These are phyloP conservation scores for Exophiala sp. DNA, from an alignment of 2,329 filamentous ascomycete species.

Conservation along the genomic window DNA sequence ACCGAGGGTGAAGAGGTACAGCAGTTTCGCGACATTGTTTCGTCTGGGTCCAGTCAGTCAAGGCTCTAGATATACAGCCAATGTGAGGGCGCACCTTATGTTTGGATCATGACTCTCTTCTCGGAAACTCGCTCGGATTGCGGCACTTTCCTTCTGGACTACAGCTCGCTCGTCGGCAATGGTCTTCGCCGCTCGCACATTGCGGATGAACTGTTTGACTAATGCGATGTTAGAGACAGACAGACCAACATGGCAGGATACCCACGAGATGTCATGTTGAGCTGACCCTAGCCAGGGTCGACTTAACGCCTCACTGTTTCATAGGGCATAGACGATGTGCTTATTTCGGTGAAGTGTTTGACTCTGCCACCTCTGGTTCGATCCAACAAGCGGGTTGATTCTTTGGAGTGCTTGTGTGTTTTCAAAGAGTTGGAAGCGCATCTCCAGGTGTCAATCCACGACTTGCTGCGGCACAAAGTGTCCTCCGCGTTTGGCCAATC, in stretches of 20 bases:
- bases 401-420: neutral
- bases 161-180: constrained; percentile 98
- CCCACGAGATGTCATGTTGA: constrained; percentile 25
- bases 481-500: constrained; percentile 3
- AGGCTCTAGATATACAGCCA: neutral
- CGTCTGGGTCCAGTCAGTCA: constrained; percentile 52
- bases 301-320: constrained; percentile 18
- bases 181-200: constrained; percentile 96
- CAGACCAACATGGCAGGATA: neutral
- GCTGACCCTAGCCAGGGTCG: constrained; percentile 22
- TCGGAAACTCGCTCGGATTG: constrained; percentile 93
- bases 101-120: constrained; percentile 93
- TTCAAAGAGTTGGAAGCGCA: neutral
- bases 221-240: constrained; percentile 20
- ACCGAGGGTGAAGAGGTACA: constrained; percentile 96
- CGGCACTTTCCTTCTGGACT: constrained; percentile 97
- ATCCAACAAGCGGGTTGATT: neutral
- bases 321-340: constrained; percentile 21
- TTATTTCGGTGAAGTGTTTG: neutral
- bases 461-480: constrained; percentile 1
- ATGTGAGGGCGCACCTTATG: constrained; percentile 60
- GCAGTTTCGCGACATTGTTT: constrained; percentile 97
- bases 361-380: neutral
- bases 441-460: neutral
- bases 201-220: constrained; percentile 99